phyloP scores from a whole-genome alignment of 352 stramenopile genomes.

The Globisporangium barbulae region DNA sequence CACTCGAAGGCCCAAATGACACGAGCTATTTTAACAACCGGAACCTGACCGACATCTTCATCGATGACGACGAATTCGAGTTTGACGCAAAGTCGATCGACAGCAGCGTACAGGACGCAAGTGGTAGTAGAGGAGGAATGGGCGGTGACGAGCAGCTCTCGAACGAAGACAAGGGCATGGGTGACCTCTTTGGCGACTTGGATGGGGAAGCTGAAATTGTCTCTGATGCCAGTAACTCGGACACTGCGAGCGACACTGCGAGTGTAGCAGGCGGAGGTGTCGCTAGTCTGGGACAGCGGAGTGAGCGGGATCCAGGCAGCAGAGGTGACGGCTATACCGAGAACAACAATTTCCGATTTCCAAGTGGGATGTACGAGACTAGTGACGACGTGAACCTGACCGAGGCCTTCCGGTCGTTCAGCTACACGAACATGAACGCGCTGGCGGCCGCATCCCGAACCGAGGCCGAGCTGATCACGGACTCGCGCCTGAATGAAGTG shows the following conservation, averaged over 20 bases:
- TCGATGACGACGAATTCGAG: constrained; percentile 80
- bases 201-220: neutral
- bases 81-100: constrained; percentile 38
- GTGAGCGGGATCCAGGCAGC: neutral
- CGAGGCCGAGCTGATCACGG: constrained; percentile 62
- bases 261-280: constrained; percentile 4
- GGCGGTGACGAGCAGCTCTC: constrained; percentile 6
- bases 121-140: neutral
- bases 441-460: constrained; percentile 68
- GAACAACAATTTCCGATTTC: constrained; percentile 48
- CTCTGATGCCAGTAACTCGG: constrained; percentile 6
- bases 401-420: constrained; percentile 76
- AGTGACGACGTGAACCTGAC: constrained; percentile 32
- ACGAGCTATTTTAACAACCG: constrained; percentile 91
- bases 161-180: constrained; percentile 4
- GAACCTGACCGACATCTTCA: constrained; percentile 83
- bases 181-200: neutral
- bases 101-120: constrained; percentile 14
- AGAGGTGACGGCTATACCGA: constrained; percentile 11
- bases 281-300: constrained; percentile 7
- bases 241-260: constrained; percentile 13
- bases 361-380: constrained; percentile 65
- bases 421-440: constrained; percentile 87
- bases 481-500: constrained; percentile 37
- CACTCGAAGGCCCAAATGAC: constrained; percentile 79